phyloP scores from a whole-genome alignment of 2,329 filamentous ascomycete species.

The Simplicillium aogashimaense region DNA sequence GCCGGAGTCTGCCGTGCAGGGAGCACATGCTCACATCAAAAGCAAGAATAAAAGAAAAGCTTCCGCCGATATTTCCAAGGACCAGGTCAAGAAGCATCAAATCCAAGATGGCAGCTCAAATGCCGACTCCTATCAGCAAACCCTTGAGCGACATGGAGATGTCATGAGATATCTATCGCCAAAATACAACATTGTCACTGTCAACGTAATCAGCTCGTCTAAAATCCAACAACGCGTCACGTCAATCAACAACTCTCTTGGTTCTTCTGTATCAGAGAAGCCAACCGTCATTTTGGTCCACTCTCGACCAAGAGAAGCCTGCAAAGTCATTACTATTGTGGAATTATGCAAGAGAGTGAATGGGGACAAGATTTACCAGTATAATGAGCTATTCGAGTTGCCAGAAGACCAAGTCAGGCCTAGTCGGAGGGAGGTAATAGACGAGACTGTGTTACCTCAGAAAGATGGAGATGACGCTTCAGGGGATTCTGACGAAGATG shows the following conservation, averaged over 20 bases:
- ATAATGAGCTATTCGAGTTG: conserved; percentile 45
- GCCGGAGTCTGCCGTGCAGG: too few relatives aligned
- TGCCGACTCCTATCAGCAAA: conserved; percentile 3
- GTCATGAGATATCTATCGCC: conserved; percentile 27
- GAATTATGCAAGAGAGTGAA: conserved; percentile 53
- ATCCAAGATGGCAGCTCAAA: background rate
- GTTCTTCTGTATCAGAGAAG: conserved; percentile 12
- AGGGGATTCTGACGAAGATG: conserved; percentile 18
- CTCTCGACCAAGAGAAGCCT: conserved; percentile 38
- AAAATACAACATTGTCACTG: conserved; percentile 38
- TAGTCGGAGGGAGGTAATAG: conserved; percentile 24
- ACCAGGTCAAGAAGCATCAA: conserved; percentile 6
- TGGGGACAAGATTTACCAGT: conserved; percentile 42
- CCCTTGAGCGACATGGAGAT: conserved; percentile 4
- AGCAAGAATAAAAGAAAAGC: conserved; percentile 12
- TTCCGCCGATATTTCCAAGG: conserved; percentile 1
- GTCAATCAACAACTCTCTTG: conserved; percentile 28
- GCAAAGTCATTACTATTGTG: conserved; percentile 58
- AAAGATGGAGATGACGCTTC: conserved; percentile 10
- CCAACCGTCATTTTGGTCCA: conserved; percentile 36
- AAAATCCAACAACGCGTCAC: conserved; percentile 46
- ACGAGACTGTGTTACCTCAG: conserved; percentile 30
- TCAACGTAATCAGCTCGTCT: conserved; percentile 49
- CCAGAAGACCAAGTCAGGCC: conserved; percentile 18
- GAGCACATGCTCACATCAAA: too few relatives aligned